phyloP scores from a whole-genome alignment of 352 stramenopile genomes.

The Phytophthora ramorum region DNA sequence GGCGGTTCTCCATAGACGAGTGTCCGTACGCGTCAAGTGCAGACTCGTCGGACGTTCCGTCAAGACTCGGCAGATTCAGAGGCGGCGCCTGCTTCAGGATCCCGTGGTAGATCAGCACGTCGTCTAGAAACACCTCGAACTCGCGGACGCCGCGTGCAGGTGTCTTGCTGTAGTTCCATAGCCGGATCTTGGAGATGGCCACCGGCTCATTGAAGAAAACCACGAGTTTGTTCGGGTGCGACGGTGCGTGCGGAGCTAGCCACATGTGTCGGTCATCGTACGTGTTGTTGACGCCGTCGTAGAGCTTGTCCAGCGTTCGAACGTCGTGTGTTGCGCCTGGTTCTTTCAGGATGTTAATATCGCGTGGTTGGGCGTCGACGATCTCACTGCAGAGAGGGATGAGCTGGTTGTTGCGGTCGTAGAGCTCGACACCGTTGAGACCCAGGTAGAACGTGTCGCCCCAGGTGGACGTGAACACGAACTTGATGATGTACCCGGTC shows the following conservation, averaged over 20 bases:
- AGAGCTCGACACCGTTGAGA: conserved; percentile 84
- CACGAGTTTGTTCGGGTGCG: conserved; percentile 72
- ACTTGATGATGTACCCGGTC: conserved; percentile 88
- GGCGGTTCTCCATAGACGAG: conserved; percentile 45
- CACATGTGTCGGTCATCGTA: conserved; percentile 85
- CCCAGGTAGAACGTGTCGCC: conserved; percentile 83
- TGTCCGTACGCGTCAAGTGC: not conserved
- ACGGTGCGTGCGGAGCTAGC: conserved; percentile 70
- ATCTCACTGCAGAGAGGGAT: conserved; percentile 55
- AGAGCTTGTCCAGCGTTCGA: conserved; percentile 79
- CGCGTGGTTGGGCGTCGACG: conserved; percentile 69
- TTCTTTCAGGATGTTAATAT: conserved; percentile 89
- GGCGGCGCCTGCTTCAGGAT: conserved; percentile 51
- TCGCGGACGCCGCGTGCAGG: conserved; percentile 75
- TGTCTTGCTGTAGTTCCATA: conserved; percentile 92
- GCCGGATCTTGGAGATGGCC: conserved; percentile 76
- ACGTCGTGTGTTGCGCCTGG: conserved; percentile 60
- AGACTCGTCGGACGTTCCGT: conserved; percentile 21
- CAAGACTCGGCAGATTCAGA: conserved; percentile 35
- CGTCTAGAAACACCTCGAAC: conserved; percentile 87
- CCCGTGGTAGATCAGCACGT: conserved; percentile 81
- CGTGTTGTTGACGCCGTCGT: conserved; percentile 75
- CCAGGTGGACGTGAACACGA: conserved; percentile 80
- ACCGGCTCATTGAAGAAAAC: conserved; percentile 84
- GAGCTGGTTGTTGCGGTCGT: conserved; percentile 55